Evolutionary conservation across 2,329 filamentous ascomycete genomes (phyloP).

Genomic region (Verticillium zaregamsianum): DNA sequence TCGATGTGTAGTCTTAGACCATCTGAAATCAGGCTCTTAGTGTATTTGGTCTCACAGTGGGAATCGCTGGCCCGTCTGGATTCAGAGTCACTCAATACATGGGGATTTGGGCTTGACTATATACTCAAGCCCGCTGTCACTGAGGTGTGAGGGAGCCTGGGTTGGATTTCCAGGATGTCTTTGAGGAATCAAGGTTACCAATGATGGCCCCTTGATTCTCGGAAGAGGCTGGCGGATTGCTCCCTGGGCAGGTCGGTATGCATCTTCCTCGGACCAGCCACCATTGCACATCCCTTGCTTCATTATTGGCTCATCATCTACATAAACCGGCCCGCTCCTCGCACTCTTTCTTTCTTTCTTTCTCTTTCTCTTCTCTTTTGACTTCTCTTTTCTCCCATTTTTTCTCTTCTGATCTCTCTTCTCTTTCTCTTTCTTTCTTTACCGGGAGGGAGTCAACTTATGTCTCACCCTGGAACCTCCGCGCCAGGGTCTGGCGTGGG

Average conservation of each 20-base stretch:
- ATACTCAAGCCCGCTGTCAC: too few species aligned
- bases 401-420: conserved; percentile 1
- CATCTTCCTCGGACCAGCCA: not conserved
- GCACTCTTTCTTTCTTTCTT: conserved; percentile 1
- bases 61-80: too few species aligned
- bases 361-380: conserved; percentile 4
- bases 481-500: not conserved
- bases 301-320: not conserved
- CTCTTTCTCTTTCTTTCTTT: conserved; percentile 5
- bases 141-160: not conserved
- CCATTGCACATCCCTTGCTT: not conserved
- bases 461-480: not conserved
- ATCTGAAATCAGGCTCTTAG: too few species aligned
- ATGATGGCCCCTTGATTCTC: not conserved
- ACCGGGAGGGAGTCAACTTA: not conserved
- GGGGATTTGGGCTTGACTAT: too few species aligned
- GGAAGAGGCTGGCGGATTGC: not conserved
- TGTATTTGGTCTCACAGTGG: too few species aligned
- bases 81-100: too few species aligned
- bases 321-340: not conserved
- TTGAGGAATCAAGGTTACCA: not conserved
- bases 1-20: too few species aligned
- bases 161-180: not conserved
- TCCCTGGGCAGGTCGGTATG: not conserved
- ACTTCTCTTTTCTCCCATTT: conserved; percentile 1